Conservation (phyloP, 208 protist species). For the Perkinsela sp. region DNA sequence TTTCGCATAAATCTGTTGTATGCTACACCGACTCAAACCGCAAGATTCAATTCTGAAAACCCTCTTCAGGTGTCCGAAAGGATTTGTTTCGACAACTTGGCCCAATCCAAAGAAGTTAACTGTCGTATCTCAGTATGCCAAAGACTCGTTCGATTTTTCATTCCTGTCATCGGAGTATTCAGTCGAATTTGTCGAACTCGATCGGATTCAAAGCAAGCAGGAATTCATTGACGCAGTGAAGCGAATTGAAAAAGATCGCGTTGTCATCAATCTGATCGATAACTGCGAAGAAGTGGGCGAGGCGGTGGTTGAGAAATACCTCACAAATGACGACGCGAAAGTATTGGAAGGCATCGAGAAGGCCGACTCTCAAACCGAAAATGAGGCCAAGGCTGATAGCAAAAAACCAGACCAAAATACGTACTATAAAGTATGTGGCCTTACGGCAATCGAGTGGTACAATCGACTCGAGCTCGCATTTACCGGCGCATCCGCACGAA, state of each 20-base stretch:
- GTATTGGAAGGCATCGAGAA: no score
- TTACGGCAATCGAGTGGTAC: not conserved
- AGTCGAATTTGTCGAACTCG: not conserved
- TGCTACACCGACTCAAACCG: no score
- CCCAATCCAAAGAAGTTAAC: not conserved
- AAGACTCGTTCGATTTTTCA: not conserved
- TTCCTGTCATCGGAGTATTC: not conserved
- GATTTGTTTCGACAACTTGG: no score
- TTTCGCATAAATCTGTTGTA: no score
- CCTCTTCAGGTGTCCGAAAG: no score
- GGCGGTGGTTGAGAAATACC: not conserved
- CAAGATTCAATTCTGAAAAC: no score
- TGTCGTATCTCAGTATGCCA: not conserved
- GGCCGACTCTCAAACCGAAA: not conserved
- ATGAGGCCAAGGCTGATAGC: not conserved
- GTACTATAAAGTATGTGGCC: not conserved
- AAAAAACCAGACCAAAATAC: not conserved
- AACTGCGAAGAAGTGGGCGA: not conserved
- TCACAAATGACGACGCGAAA: not conserved
- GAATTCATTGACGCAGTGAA: not conserved
- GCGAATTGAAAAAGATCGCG: not conserved
- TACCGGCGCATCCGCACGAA: not conserved
- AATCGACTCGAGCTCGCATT: not conserved
- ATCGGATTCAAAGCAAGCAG: not conserved
- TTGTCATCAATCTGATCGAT: not conserved